These are phyloP conservation scores for Sonneratia caseolaris DNA, from an alignment of 345 rosid species.

Conservation along the genomic window DNA sequence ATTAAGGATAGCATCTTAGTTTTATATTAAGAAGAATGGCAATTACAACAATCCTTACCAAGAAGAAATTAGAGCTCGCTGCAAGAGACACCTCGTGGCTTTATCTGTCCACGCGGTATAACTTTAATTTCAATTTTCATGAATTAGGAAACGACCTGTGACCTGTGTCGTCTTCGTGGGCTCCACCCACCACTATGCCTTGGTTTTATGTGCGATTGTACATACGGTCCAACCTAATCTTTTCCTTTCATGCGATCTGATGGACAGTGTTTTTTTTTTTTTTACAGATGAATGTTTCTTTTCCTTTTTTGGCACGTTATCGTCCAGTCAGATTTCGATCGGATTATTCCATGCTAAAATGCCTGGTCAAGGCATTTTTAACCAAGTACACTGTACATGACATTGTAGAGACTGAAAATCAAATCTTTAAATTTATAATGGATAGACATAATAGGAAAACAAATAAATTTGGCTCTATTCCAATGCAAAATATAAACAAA, in stretches of 20 bases:
- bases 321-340: background rate
- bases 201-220: constrained; percentile 12
- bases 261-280: background rate
- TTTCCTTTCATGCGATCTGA: background rate
- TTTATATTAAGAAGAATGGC: too few species aligned
- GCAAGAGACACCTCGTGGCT: too few species aligned
- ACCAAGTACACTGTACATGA: too few species aligned
- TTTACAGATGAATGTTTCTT: background rate
- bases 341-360: background rate
- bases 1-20: too few species aligned
- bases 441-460: background rate
- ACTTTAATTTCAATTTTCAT: too few species aligned
- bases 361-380: background rate
- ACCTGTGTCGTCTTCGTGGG: constrained; percentile 14
- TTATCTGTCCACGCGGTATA: constrained; percentile 8
- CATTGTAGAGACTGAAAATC: too few species aligned
- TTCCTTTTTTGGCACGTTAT: background rate
- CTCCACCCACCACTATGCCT: constrained; percentile 11
- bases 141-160: too few species aligned
- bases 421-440: background rate
- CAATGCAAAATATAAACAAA: too few species aligned
- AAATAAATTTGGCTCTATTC: too few species aligned
- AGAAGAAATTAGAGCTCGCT: too few species aligned
- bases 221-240: background rate
- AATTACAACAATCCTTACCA: too few species aligned